A percentile compares a stretch with the other conserved stretches of the same genome.
Evolutionary conservation across 1,284 basidiomycete species (phyloP).

Genomic region (Chalciporus sp.): DNA sequence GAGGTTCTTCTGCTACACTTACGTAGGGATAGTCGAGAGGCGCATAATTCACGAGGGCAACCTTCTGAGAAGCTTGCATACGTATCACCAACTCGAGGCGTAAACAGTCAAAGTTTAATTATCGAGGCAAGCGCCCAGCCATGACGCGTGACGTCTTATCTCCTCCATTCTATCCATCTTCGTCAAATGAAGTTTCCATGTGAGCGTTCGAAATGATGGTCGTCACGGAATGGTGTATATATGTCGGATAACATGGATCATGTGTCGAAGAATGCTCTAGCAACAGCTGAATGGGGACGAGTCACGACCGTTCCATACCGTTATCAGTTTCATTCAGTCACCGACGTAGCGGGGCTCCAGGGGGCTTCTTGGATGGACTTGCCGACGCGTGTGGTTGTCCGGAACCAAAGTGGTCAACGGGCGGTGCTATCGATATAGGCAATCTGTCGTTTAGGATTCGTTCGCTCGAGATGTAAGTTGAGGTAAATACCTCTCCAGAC

Average conservation of each 20-base stretch:
- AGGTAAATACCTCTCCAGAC: background rate
- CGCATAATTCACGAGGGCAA: background rate
- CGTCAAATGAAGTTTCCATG: constrained; percentile 10
- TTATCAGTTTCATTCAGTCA: background rate
- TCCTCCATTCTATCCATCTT: background rate
- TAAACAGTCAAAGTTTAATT: constrained; percentile 21
- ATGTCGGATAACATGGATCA: background rate
- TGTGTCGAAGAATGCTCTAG: background rate
- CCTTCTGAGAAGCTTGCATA: background rate
- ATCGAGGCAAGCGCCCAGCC: background rate
- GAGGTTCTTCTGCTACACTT: background rate
- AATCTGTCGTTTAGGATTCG: background rate
- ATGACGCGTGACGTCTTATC: background rate
- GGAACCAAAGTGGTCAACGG: background rate
- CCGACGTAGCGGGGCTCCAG: background rate
- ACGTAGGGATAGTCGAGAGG: constrained; percentile 4
- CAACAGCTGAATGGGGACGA: background rate
- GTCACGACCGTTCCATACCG: background rate
- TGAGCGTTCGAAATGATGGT: constrained; percentile 23
- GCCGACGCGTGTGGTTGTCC: background rate
- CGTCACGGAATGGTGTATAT: constrained; percentile 2
- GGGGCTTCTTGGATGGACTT: background rate
- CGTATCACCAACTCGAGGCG: background rate
- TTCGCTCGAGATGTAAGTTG: too few relatives aligned
- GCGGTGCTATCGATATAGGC: background rate